Base-by-base conservation (phyloP, 1,284 basidiomycete genomes). In the Stygiomarasmius scandens region DNA sequence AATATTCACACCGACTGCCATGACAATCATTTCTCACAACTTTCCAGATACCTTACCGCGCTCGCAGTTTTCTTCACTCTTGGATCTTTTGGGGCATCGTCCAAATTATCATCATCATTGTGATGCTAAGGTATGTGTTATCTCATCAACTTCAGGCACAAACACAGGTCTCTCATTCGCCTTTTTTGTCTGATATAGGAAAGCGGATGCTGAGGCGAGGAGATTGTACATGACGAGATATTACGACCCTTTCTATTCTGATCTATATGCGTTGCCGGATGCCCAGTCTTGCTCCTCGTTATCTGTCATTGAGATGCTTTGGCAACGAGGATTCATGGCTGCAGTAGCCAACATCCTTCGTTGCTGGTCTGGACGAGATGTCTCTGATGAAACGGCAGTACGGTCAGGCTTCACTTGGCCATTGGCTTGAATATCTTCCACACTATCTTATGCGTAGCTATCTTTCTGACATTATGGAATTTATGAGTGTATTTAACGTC, bases 211-310 rank as follows among this genome's bases (percentile, higher is more conserved):
- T 11, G 69, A 65, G 51, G 72, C 74, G 38, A 66, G 62, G 60
- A 63, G 71, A 29, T 63, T 71, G 25, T 77, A 83, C 65, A 70
- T 83, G 57, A 82, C 79, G 57, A 82, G 81, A 59, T 90, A 89
- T 64, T 89, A 87, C 66, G 88, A 91, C 67, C 84, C 89, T 55
- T 84, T 88, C 72, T 82, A 87, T 66, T 83, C 86, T 19, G 84
- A 89, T 66, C 77, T 89, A 49, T 80, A 85, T 70, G 67, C 77
- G 59, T 75, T 73, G 61, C 77, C 74, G 64, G 80, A 78, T 51
- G 75, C 81, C 69, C 72, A 74, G 64, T 62, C 70, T 60, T 69
- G 67, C 58, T 65, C 68, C 59, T 67, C 71, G 62, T 71, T 61
- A 14, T 65, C 68, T 23, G 54, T 70, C 34, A 61, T 64, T 25